These are phyloP conservation scores for Fusarium siculi DNA, from an alignment of 2,329 filamentous ascomycete species.

Conservation along the genomic window DNA sequence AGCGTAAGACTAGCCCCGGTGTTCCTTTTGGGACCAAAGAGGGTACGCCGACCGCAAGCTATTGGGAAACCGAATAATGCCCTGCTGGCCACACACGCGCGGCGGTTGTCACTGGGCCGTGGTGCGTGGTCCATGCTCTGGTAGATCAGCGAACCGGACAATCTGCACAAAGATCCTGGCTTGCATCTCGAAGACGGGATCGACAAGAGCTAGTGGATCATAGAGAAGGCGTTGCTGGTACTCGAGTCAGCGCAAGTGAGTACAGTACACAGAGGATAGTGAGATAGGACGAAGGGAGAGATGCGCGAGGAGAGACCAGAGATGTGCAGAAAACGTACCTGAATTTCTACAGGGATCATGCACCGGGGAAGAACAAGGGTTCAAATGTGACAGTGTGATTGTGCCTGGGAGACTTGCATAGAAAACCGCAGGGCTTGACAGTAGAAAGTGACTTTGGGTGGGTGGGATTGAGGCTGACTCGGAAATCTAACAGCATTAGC, in stretches of 20 bases:
- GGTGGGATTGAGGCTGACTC: constrained; percentile 32
- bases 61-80: constrained; percentile 26
- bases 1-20: constrained; percentile 6
- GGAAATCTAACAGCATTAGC: constrained; percentile 4
- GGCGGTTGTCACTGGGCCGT: constrained; percentile 24
- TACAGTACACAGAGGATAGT: background rate
- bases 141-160: constrained; percentile 31
- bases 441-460: constrained; percentile 13
- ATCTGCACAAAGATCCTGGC: constrained; percentile 27
- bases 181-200: constrained; percentile 17
- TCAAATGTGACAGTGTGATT: constrained; percentile 33
- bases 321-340: background rate
- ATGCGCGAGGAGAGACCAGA: background rate
- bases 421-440: constrained; percentile 21
- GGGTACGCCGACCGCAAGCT: constrained; percentile 31
- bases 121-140: constrained; percentile 30
- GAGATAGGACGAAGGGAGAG: background rate
- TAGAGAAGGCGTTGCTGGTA: background rate
- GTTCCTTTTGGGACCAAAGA: constrained; percentile 24
- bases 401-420: constrained; percentile 34
- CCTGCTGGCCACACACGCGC: background rate
- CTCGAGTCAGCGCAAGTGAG: constrained; percentile 19
- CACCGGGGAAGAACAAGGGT: constrained; percentile 30
- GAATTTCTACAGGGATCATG: constrained; percentile 14
- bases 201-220: constrained; percentile 34